Evolutionary conservation across 2,329 filamentous ascomycete genomes (phyloP).

Genomic region (Botryotinia convoluta): DNA sequence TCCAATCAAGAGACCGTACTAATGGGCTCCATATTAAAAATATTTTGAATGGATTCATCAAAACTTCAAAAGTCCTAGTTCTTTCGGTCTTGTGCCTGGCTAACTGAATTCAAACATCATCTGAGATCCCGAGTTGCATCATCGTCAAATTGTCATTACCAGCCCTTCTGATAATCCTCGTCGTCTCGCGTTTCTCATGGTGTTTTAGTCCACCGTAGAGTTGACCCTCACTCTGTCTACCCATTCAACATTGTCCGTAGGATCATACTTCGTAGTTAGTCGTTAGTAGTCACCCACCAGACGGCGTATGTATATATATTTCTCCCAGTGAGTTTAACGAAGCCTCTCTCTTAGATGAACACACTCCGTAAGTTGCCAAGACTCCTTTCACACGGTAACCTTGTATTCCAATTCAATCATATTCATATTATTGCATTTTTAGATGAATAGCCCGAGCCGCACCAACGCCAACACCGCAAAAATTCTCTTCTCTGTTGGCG

Average conservation of each 20-base stretch:
- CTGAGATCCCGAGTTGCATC: conserved; percentile 9
- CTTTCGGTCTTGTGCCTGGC: conserved; percentile 2
- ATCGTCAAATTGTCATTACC: background rate
- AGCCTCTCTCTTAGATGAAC: background rate
- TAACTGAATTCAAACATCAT: conserved; percentile 1
- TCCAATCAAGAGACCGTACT: background rate
- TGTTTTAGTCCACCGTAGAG: background rate
- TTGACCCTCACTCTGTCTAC: background rate
- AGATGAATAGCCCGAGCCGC: conserved; percentile 17
- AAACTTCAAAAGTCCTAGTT: background rate
- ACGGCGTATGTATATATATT: background rate
- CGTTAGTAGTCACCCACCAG: background rate
- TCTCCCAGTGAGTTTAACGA: background rate
- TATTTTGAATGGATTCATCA: background rate
- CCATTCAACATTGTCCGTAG: background rate
- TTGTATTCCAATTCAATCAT: conserved; percentile 12
- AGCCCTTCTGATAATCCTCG: conserved; percentile 8
- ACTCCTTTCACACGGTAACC: background rate
- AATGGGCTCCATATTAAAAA: conserved; percentile 1
- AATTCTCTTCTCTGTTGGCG: conserved; percentile 2
- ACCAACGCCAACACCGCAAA: conserved; percentile 17
- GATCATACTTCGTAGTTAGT: background rate
- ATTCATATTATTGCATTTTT: background rate
- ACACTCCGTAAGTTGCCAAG: background rate
- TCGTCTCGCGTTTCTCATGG: background rate